These are phyloP conservation scores for Phtheirospermum japonicum DNA, from an alignment of 257 asterid species.

Conservation along the genomic window DNA sequence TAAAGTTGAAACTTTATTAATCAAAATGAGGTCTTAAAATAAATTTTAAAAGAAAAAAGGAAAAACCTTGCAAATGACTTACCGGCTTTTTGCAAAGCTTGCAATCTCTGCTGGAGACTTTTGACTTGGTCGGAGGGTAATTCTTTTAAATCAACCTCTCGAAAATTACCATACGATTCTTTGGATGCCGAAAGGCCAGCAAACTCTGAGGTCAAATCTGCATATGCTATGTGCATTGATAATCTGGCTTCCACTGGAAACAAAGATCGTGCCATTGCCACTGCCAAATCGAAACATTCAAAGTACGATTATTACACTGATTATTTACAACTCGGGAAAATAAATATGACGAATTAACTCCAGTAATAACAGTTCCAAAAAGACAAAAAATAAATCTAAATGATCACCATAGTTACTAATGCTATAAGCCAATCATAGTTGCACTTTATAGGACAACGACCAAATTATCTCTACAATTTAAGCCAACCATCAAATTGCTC, in stretches of 20 bases:
- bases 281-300: slow-evolving; percentile 33
- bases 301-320: too few relatives aligned
- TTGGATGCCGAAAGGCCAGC: slow-evolving; percentile 60
- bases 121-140: slow-evolving; percentile 70
- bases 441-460: too few relatives aligned
- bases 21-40: background rate
- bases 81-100: slow-evolving; percentile 84
- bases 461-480: too few relatives aligned
- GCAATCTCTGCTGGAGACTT: slow-evolving; percentile 58
- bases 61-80: background rate
- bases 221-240: slow-evolving; percentile 82
- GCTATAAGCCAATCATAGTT: too few relatives aligned
- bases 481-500: too few relatives aligned
- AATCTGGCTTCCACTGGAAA: slow-evolving; percentile 74
- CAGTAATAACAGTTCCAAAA: too few relatives aligned
- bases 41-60: background rate
- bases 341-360: too few relatives aligned
- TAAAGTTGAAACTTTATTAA: background rate
- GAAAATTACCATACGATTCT: slow-evolving; percentile 8
- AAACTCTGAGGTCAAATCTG: slow-evolving; percentile 66
- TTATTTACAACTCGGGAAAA: background rate
- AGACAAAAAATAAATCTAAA: too few relatives aligned
- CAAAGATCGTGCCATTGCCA: slow-evolving; percentile 77
- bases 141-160: slow-evolving; percentile 62
- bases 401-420: too few relatives aligned